Conservation (phyloP, 331 rosid genomes). For the Stylosanthes scabra region DNA sequence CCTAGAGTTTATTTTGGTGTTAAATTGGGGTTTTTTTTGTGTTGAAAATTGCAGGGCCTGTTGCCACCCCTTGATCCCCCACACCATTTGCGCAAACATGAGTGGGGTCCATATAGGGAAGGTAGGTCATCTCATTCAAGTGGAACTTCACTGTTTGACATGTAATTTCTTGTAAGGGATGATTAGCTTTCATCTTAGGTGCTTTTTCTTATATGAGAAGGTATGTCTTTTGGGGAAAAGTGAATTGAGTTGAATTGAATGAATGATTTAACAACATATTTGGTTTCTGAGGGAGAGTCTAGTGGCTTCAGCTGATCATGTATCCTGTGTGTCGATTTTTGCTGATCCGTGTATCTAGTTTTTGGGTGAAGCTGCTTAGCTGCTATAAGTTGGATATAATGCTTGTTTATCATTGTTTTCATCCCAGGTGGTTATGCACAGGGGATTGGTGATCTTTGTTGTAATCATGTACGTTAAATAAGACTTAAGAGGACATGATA, state of each 20-base stretch:
- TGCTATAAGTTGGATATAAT: not conserved
- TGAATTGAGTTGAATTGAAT: not conserved
- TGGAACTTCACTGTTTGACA: slow-evolving; percentile 27
- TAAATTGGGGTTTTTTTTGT: slow-evolving; percentile 19
- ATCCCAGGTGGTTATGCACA: not conserved
- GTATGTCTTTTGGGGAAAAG: not conserved
- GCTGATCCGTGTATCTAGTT: not conserved
- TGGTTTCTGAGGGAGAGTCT: not conserved
- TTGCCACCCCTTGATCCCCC: slow-evolving; percentile 99
- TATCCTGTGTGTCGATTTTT: not conserved
- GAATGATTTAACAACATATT: slow-evolving; percentile 20
- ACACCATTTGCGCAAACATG: slow-evolving; percentile 96
- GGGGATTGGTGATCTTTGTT: slow-evolving; percentile 7
- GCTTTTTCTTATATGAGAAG: slow-evolving; percentile 7
- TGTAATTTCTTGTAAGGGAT: slow-evolving; percentile 22
- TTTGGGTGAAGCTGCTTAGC: not conserved
- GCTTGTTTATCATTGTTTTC: not conserved
- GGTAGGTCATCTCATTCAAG: slow-evolving; percentile 49
- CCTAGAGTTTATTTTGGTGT: not conserved
- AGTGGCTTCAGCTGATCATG: not conserved
- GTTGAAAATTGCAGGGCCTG: slow-evolving; percentile 66
- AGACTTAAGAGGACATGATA: slow-evolving; percentile 7
- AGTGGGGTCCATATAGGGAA: slow-evolving; percentile 90
- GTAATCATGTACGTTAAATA: slow-evolving; percentile 19
- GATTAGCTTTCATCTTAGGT: not conserved